These are phyloP conservation scores for Colletotrichum musae DNA, from an alignment of 2,329 filamentous ascomycete genomes.

Conservation along the genomic window DNA sequence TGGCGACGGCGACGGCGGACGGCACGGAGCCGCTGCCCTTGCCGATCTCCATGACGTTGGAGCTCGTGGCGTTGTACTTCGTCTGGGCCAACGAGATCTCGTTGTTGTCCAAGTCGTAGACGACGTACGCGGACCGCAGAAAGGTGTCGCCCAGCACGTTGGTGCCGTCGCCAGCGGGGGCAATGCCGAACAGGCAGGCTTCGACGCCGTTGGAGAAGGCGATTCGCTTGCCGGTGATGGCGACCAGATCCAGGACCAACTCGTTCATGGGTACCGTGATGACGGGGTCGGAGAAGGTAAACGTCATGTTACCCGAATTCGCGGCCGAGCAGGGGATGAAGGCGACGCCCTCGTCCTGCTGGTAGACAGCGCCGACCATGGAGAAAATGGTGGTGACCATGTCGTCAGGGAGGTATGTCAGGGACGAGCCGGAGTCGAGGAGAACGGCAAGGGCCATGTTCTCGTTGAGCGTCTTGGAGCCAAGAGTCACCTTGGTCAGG, in stretches of 20 bases:
- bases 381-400: conserved; percentile 69
- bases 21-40: conserved; percentile 66
- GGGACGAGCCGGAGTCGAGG: conserved; percentile 79
- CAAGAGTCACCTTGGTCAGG: conserved; percentile 71
- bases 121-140: conserved; percentile 80
- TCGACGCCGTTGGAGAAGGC: conserved; percentile 66
- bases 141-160: conserved; percentile 82
- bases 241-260: conserved; percentile 69
- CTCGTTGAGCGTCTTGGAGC: conserved; percentile 57
- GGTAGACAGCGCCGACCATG: conserved; percentile 71
- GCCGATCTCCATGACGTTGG: conserved; percentile 69
- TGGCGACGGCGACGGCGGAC: conserved; percentile 64
- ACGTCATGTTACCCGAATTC: conserved; percentile 60
- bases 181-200: conserved; percentile 78
- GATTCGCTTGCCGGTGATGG: conserved; percentile 61
- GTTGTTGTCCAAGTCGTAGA: conserved; percentile 81
- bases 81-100: conserved; percentile 80
- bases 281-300: conserved; percentile 67
- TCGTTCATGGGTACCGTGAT: conserved; percentile 72
- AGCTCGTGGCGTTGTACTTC: conserved; percentile 69
- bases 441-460: conserved; percentile 73
- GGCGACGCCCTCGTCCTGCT: conserved; percentile 65
- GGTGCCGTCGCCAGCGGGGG: conserved; percentile 68
- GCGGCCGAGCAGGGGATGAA: conserved; percentile 73
- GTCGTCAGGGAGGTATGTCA: conserved; percentile 76